Conservation (phyloP, 208 protist species). For the Trypanosoma scelopori region DNA sequence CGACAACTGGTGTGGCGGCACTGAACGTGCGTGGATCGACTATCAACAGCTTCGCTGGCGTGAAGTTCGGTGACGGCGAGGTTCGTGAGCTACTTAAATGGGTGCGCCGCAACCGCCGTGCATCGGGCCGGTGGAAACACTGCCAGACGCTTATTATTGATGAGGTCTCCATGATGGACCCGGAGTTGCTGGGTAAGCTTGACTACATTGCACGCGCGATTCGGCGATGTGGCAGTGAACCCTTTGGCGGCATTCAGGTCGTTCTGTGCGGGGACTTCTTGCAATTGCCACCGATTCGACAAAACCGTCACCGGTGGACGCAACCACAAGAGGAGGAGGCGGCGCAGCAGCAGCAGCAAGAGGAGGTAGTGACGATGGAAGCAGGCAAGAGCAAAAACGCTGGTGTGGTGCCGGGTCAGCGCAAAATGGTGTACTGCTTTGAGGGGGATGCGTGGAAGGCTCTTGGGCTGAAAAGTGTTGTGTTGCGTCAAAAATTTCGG, state of each 20-base stretch:
- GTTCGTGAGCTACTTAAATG: slow-evolving; percentile 33
- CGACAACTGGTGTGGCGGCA: slow-evolving; percentile 63
- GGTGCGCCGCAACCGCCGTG: slow-evolving; percentile 40
- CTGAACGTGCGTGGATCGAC: slow-evolving; percentile 59
- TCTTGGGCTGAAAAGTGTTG: slow-evolving; percentile 36
- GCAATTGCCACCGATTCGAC: slow-evolving; percentile 58
- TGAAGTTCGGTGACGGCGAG: slow-evolving; percentile 35
- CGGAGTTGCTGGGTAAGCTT: slow-evolving; percentile 55
- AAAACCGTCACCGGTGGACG: not conserved
- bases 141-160: slow-evolving; percentile 64
- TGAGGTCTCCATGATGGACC: slow-evolving; percentile 75
- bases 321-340: slow-evolving; percentile 5
- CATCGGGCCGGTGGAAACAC: slow-evolving; percentile 38
- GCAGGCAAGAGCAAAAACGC: not conserved
- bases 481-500: slow-evolving; percentile 41
- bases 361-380: not conserved
- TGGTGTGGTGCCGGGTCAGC: not conserved
- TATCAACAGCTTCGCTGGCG: slow-evolving; percentile 53
- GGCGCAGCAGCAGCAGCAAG: too few relatives aligned
- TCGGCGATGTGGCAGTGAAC: slow-evolving; percentile 28
- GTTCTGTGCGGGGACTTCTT: slow-evolving; percentile 85
- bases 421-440: slow-evolving; percentile 47
- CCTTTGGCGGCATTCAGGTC: slow-evolving; percentile 82
- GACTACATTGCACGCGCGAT: slow-evolving; percentile 43
- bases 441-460: slow-evolving; percentile 41